Base-by-base conservation (phyloP, 23 red algal species). In the Gracilaria gracilis region DNA sequence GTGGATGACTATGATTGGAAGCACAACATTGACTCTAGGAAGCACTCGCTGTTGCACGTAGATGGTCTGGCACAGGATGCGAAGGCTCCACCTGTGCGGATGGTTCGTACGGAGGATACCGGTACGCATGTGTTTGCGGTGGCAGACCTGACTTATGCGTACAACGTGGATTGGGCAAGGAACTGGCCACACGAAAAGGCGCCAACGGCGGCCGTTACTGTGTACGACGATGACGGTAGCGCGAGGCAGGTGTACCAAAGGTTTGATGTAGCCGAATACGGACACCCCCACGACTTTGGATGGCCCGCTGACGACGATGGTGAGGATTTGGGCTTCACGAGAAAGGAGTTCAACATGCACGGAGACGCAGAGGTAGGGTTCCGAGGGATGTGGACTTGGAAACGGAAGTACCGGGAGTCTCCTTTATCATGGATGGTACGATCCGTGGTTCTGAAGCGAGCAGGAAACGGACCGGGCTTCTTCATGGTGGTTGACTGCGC, bases 141-240 rank as follows among this genome's bases (percentile, higher is more conserved):
- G 29, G 87, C 87, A 17, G 61, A 90, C 57, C 23, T 90, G 34
- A 90, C 73, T 21, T 90, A 90, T 35, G 87, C 87, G 13, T 90
- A 90, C 57, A 90, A 90, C 57, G 87, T 90, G 28, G 39, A 89
- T n/a, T 89, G 85, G 85, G 67, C 85, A n/a, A 29, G 54, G 0
- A 76, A 67, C 25, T 90, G 87, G 87, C 74, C 87, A 20, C 16
- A 69, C 25, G 15, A 40, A 9, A 76, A 54, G 50, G 46, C 73
- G n/a, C 87, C 75, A 7, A 46, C n/a, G 19, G 37, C 51, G 2
- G 8, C n/a, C 2, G 71, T 79, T 38, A 36, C 74, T 1, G 64
- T 55, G 44, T 90, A 81, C 42, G 32, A 79, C 29, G 55, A 79
- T 27, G 72, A 77, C 15, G 72, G 42, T 4, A 29, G 14, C 13